phyloP scores from a whole-genome alignment of 768 basidiomycete species.

The Tulasnella sp. region DNA sequence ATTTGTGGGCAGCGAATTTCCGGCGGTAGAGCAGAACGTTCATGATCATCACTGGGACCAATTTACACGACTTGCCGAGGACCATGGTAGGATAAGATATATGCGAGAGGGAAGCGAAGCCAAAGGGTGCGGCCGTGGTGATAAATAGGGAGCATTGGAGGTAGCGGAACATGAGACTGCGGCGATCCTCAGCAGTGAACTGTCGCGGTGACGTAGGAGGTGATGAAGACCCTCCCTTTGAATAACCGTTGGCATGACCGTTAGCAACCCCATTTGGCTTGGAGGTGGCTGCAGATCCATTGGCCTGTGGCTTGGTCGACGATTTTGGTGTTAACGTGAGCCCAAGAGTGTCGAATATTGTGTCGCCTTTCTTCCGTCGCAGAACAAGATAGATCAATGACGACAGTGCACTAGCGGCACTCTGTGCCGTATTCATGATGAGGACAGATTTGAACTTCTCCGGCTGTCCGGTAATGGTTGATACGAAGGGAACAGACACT shows the following conservation, averaged over 20 bases:
- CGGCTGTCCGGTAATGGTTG: conserved; percentile 33
- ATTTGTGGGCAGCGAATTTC: conserved; percentile 86
- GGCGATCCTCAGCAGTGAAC: conserved; percentile 23
- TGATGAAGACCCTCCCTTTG: conserved; percentile 26
- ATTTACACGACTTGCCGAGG: conserved; percentile 96
- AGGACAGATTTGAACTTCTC: conserved; percentile 71
- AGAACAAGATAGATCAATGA: conserved; percentile 64
- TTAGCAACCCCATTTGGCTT: conserved; percentile 27
- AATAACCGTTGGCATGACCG: conserved; percentile 21
- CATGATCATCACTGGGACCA: conserved; percentile 97
- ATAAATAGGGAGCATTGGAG: conserved; percentile 79
- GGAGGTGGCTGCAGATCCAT: conserved; percentile 23
- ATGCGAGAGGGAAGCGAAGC: conserved; percentile 87
- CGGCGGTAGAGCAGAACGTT: conserved; percentile 92
- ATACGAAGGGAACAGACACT: conserved; percentile 80
- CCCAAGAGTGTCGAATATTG: conserved; percentile 48
- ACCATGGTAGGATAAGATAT: conserved; percentile 99
- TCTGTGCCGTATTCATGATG: conserved; percentile 77
- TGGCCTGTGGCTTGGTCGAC: conserved; percentile 24
- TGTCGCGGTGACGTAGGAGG: conserved; percentile 28
- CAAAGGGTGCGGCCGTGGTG: conserved; percentile 86
- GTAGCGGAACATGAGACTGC: conserved; percentile 51
- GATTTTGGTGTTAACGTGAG: conserved; percentile 28
- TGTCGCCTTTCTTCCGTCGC: conserved; percentile 42
- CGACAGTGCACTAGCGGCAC: conserved; percentile 59